Percentiles rank a stretch among this genome's conserved stretches.
Conservation (phyloP, 2,329 filamentous ascomycete genomes). For the Fusarium torreyae region DNA sequence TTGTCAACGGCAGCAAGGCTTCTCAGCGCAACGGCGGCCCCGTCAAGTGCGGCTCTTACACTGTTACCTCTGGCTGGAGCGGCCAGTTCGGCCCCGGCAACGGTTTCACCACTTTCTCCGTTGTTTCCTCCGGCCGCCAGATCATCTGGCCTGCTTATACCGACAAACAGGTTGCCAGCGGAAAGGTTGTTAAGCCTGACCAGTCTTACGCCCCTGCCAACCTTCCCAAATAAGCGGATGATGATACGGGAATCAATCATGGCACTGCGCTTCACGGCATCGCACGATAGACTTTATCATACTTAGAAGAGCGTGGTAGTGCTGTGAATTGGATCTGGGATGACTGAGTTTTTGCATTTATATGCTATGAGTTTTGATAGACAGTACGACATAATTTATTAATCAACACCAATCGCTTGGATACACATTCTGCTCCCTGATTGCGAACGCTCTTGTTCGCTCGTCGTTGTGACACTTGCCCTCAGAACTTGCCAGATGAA, state of each 20-base stretch:
- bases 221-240: slow-evolving; percentile 29
- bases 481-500: too few species aligned
- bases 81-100: slow-evolving; percentile 67
- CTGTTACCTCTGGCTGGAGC: slow-evolving; percentile 68
- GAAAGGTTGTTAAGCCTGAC: slow-evolving; percentile 64
- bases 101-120: slow-evolving; percentile 68
- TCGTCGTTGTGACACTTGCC: too few species aligned
- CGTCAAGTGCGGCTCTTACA: slow-evolving; percentile 63
- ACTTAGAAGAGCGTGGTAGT: not conserved
- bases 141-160: slow-evolving; percentile 69
- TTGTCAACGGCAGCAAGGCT: slow-evolving; percentile 53
- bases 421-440: too few species aligned
- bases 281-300: not conserved
- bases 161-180: slow-evolving; percentile 63
- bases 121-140: slow-evolving; percentile 57
- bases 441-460: too few species aligned
- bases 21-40: slow-evolving; percentile 58
- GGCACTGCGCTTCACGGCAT: not conserved
- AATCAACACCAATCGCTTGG: too few species aligned
- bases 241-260: too few species aligned
- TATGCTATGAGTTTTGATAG: too few species aligned
- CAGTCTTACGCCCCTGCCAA: slow-evolving; percentile 59
- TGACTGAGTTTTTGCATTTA: too few species aligned
- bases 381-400: too few species aligned
- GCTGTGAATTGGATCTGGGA: too few species aligned